Evolutionary conservation across 345 rosid species (phyloP).

Genomic region (Hibiscus syriacus): DNA sequence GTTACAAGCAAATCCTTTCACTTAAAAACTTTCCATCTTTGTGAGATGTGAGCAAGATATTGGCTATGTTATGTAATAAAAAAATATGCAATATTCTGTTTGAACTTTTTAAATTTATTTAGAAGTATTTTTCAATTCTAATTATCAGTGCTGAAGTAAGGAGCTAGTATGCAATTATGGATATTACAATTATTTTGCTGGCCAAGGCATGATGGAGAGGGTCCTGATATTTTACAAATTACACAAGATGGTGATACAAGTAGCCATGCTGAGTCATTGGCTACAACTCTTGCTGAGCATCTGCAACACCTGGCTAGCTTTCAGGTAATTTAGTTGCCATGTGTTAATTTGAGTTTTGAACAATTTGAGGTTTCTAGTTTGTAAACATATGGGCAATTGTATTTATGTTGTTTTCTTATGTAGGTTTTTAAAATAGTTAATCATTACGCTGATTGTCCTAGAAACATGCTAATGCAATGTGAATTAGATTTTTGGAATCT

Average conservation of each 20-base stretch:
- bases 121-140: not conserved
- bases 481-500: not conserved
- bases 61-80: not conserved
- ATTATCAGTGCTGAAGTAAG: conserved; percentile 1
- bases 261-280: conserved; percentile 87
- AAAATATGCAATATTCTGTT: not conserved
- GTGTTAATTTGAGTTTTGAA: not conserved
- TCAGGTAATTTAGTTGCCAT: conserved; percentile 48
- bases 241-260: conserved; percentile 60
- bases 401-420: not conserved
- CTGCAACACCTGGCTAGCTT: no score
- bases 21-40: not conserved
- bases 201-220: conserved; percentile 96
- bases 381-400: not conserved
- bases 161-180: not conserved
- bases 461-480: not conserved
- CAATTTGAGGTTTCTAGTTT: not conserved
- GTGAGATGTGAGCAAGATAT: not conserved
- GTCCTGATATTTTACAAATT: conserved; percentile 85
- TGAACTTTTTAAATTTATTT: not conserved
- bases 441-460: not conserved
- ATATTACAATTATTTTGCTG: conserved; percentile 32
- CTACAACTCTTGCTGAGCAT: no score
- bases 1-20: not conserved
- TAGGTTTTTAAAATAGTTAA: not conserved